Conservation (phyloP, 441 rosid species). For the Eutrema salsugineum region DNA sequence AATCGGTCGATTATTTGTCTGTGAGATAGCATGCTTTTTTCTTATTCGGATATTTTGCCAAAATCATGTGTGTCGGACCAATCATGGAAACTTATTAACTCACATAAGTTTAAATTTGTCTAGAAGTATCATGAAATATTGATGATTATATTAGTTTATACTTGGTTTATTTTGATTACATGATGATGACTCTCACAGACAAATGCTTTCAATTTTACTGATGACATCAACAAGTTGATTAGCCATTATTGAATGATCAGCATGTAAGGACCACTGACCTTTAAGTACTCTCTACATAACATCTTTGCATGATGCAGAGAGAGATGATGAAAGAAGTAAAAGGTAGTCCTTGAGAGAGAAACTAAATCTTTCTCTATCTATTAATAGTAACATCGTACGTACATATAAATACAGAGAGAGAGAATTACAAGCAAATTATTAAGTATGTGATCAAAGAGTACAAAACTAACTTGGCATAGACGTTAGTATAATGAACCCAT, state of each 20-base stretch:
- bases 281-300: background rate
- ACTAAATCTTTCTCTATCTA: background rate
- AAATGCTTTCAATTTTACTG: background rate
- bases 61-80: background rate
- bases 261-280: slow-evolving; percentile 15
- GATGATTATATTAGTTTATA: background rate
- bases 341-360: slow-evolving; percentile 11
- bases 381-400: slow-evolving; percentile 7
- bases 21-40: no score
- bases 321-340: background rate
- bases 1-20: no score
- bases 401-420: background rate
- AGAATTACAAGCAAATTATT: background rate
- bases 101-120: background rate
- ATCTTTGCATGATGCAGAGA: background rate
- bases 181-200: background rate
- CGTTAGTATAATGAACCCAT: background rate
- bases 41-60: background rate
- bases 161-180: background rate
- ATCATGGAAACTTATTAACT: background rate
- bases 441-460: background rate
- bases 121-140: background rate
- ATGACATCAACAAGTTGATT: slow-evolving; percentile 14
- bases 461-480: background rate
- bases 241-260: background rate